Conservation (phyloP, 768 basidiomycete species). For the Pleurotus tuber-regium region DNA sequence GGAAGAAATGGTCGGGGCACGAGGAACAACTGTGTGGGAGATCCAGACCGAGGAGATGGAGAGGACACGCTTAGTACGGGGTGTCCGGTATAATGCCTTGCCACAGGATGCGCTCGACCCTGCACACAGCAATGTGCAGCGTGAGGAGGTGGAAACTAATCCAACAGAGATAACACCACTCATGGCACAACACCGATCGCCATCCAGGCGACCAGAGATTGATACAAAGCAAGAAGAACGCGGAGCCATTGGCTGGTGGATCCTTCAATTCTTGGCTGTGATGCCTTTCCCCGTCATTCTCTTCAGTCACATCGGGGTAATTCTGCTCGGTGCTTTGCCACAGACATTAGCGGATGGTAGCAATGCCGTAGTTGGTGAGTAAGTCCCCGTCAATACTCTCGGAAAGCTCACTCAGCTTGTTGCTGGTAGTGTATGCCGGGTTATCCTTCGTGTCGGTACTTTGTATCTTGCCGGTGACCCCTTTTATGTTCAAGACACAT, state of each 20-base stretch:
- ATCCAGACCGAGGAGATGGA: slow-evolving; percentile 6
- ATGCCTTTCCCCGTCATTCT: slow-evolving; percentile 55
- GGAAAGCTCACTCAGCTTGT: neutral
- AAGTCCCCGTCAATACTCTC: slow-evolving; percentile 3
- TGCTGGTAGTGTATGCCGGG: slow-evolving; percentile 44
- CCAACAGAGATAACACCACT: slow-evolving; percentile 61
- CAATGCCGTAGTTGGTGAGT: slow-evolving; percentile 45
- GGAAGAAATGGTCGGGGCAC: slow-evolving; percentile 25
- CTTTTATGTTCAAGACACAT: slow-evolving; percentile 57
- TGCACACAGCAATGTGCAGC: slow-evolving; percentile 12
- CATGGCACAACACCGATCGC: slow-evolving; percentile 22
- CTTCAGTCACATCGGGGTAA: slow-evolving; percentile 45
- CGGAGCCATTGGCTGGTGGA: slow-evolving; percentile 46
- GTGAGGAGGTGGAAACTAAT: slow-evolving; percentile 33
- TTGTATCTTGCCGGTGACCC: slow-evolving; percentile 57
- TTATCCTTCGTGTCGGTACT: slow-evolving; percentile 46
- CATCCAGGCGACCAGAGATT: neutral
- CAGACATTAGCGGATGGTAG: slow-evolving; percentile 69
- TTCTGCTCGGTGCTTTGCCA: slow-evolving; percentile 43
- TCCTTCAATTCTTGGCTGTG: slow-evolving; percentile 52
- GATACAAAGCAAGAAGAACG: slow-evolving; percentile 16
- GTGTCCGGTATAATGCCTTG: slow-evolving; percentile 25
- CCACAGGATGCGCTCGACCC: slow-evolving; percentile 18
- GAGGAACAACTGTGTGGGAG: slow-evolving; percentile 11
- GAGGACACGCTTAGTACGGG: slow-evolving; percentile 14